phyloP scores from a whole-genome alignment of 1,139 yeast species.

The Neolecta irregularis region DNA sequence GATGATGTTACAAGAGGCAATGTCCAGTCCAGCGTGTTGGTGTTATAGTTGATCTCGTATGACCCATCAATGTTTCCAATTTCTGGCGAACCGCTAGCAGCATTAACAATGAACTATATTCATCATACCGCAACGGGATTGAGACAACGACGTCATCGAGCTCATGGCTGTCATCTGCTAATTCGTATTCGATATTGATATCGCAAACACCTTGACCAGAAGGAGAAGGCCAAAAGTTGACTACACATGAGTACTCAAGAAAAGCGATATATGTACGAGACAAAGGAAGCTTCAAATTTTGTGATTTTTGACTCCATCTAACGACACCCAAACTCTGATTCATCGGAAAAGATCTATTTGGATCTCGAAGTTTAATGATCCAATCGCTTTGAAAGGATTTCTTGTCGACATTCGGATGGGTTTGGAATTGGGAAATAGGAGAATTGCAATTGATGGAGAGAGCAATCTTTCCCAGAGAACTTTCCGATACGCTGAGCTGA shows the following conservation, averaged over 20 bases:
- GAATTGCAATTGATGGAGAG: background rate
- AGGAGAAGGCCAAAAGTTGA: background rate
- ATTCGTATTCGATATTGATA: constrained; percentile 1
- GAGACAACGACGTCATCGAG: background rate
- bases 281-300: background rate
- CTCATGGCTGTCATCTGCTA: background rate
- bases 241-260: background rate
- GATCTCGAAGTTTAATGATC: constrained; percentile 4
- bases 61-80: constrained; percentile 1
- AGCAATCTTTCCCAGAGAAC: background rate
- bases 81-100: background rate
- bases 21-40: constrained; percentile 1
- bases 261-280: background rate
- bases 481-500: constrained; percentile 32
- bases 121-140: background rate
- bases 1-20: background rate
- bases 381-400: background rate
- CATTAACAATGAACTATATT: background rate
- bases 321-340: constrained; percentile 3
- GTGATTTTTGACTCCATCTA: background rate
- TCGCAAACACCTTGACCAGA: background rate
- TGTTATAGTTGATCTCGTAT: background rate
- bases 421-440: constrained; percentile 4
- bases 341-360: constrained; percentile 5
- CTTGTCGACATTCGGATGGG: constrained; percentile 6